phyloP scores from a whole-genome alignment of 495 filamentous ascomycete species.

The Pyronema omphalodes region DNA sequence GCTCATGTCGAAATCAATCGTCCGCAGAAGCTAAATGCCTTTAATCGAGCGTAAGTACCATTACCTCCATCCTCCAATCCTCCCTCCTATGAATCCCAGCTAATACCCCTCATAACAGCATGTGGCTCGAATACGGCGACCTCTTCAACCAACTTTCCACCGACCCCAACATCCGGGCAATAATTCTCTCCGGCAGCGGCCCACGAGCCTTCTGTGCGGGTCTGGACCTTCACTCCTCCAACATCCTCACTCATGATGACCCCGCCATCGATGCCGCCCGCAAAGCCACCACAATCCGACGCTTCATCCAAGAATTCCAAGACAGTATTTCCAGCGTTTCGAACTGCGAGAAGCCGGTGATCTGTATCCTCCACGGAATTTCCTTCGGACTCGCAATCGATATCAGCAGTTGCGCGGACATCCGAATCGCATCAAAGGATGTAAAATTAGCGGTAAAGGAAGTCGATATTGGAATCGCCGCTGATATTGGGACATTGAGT shows the following conservation, averaged over 20 bases:
- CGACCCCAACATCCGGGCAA: conserved; percentile 52
- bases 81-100: not conserved
- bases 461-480: conserved; percentile 73
- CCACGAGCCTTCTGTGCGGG: conserved; percentile 71
- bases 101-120: conserved; percentile 28
- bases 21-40: conserved; percentile 77
- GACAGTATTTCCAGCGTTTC: conserved; percentile 49
- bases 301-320: conserved; percentile 61
- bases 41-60: conserved; percentile 43
- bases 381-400: conserved; percentile 72
- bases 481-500: conserved; percentile 75
- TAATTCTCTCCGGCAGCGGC: conserved; percentile 70
- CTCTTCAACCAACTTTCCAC: conserved; percentile 59
- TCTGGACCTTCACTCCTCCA: conserved; percentile 43
- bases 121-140: conserved; percentile 67
- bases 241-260: not conserved
- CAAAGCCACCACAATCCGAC: conserved; percentile 42
- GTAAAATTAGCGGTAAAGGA: conserved; percentile 70
- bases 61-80: not conserved
- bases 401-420: conserved; percentile 55
- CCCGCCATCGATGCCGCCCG: conserved; percentile 39
- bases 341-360: conserved; percentile 90
- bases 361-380: conserved; percentile 67
- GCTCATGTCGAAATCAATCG: conserved; percentile 90
- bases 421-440: conserved; percentile 50